phyloP scores from a whole-genome alignment of 768 basidiomycete species.

The Boletus bicolor region DNA sequence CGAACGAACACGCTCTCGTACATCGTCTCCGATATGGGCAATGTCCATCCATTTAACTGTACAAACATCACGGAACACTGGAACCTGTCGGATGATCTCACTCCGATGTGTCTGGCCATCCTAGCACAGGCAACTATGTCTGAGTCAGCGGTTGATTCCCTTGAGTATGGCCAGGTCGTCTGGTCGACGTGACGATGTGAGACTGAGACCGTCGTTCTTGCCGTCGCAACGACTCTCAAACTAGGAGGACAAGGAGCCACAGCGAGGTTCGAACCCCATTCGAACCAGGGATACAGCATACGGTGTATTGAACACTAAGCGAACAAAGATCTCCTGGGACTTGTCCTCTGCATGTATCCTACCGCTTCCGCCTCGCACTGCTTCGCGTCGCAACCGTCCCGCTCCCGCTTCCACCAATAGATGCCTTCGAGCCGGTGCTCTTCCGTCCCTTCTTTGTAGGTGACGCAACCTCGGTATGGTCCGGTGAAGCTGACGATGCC shows the following conservation, averaged over 20 bases:
- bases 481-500: slow-evolving; percentile 34
- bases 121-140: neutral
- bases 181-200: neutral
- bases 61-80: neutral
- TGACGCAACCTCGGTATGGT: slow-evolving; percentile 22
- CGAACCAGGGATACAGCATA: neutral
- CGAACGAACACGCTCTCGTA: neutral
- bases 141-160: neutral
- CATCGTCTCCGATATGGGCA: neutral
- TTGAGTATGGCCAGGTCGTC: neutral
- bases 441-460: slow-evolving; percentile 26
- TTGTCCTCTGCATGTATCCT: neutral
- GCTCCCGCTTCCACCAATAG: slow-evolving; percentile 7
- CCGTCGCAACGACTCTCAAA: neutral
- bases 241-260: neutral
- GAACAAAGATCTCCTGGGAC: slow-evolving; percentile 1
- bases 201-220: neutral
- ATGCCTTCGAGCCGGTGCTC: slow-evolving; percentile 13
- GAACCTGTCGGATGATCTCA: neutral
- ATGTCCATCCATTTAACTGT: neutral
- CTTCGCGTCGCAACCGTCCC: slow-evolving; percentile 25
- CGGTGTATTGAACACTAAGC: neutral
- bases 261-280: neutral
- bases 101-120: neutral
- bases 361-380: slow-evolving; percentile 33